A percentile compares a stretch with the other conserved stretches of the same genome.
These are phyloP conservation scores for Toxicodendron radicans DNA, from an alignment of 345 rosid species.

Conservation along the genomic window DNA sequence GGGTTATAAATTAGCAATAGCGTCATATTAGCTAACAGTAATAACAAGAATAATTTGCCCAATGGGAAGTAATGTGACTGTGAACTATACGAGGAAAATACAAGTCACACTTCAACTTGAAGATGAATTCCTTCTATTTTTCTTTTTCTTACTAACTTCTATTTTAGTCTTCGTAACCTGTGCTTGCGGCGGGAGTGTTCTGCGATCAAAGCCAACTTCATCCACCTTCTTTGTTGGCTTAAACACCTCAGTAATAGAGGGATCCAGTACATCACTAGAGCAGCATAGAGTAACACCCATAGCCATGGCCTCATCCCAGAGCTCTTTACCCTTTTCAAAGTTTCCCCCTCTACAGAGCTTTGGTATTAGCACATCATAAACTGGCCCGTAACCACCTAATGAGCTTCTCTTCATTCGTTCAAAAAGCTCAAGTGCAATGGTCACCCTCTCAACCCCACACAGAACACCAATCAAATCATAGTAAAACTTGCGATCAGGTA, in stretches of 20 bases:
- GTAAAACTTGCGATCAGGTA: slow-evolving; percentile 64
- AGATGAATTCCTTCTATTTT: slow-evolving; percentile 17
- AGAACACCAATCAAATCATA: slow-evolving; percentile 76
- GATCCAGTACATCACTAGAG: slow-evolving; percentile 52
- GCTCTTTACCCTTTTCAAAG: slow-evolving; percentile 68
- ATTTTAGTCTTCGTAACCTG: slow-evolving; percentile 21
- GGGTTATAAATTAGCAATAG: neutral
- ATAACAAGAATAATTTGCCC: neutral
- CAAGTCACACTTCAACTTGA: slow-evolving; percentile 4
- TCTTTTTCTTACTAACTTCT: slow-evolving; percentile 30
- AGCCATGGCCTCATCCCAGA: slow-evolving; percentile 71
- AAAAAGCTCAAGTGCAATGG: slow-evolving; percentile 66
- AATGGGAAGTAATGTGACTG: neutral
- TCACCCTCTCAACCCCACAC: slow-evolving; percentile 72
- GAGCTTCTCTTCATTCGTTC: slow-evolving; percentile 65
- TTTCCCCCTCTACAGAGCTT: slow-evolving; percentile 80
- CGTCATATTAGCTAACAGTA: neutral
- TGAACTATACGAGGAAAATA: no score
- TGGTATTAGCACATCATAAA: slow-evolving; percentile 71
- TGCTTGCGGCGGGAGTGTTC: slow-evolving; percentile 29
- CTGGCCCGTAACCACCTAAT: slow-evolving; percentile 61
- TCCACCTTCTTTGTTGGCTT: slow-evolving; percentile 50
- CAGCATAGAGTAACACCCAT: slow-evolving; percentile 42
- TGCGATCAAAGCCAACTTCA: slow-evolving; percentile 35
- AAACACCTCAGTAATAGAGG: slow-evolving; percentile 60